These are phyloP conservation scores for Diaporthe ilicicola DNA, from an alignment of 2,329 filamentous ascomycete genomes.

Conservation along the genomic window DNA sequence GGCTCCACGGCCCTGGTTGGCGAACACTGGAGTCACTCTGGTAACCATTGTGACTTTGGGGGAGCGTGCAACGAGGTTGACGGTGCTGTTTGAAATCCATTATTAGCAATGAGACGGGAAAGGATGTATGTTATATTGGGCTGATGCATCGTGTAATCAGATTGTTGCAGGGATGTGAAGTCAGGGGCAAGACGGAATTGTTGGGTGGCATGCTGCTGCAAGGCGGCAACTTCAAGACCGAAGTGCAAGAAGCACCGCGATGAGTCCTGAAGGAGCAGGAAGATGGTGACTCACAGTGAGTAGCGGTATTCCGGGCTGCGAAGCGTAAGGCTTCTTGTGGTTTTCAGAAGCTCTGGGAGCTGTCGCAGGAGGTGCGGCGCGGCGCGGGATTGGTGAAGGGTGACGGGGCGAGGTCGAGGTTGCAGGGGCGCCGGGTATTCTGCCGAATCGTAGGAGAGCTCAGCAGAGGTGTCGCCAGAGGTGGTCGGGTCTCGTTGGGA, in stretches of 20 bases:
- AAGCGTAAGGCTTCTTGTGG: constrained; percentile 30
- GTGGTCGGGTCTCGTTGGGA: constrained; percentile 32
- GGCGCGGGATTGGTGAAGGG: constrained; percentile 38
- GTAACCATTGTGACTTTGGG: constrained; percentile 42
- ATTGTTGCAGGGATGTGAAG: constrained; percentile 31
- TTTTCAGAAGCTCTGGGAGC: constrained; percentile 18
- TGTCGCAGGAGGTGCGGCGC: constrained; percentile 32
- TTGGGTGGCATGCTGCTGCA: constrained; percentile 23
- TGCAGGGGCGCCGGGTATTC: constrained; percentile 37
- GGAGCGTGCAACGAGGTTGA: constrained; percentile 25
- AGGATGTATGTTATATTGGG: constrained; percentile 2
- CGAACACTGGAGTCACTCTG: constrained; percentile 40
- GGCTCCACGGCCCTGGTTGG: constrained; percentile 47
- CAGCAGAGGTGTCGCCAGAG: constrained; percentile 35
- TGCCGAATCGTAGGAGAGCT: constrained; percentile 38
- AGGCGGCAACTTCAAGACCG: constrained; percentile 26
- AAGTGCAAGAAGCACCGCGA: background rate
- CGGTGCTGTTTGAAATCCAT: constrained; percentile 29
- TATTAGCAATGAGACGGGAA: constrained; percentile 37
- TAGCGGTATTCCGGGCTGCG: constrained; percentile 28
- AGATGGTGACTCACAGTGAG: constrained; percentile 42
- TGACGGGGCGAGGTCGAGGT: constrained; percentile 36
- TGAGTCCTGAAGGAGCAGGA: background rate
- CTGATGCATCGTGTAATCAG: constrained; percentile 22
- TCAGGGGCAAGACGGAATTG: constrained; percentile 19